Base-by-base conservation (phyloP, 805 yeast genomes). In the Candida bentonensis region DNA sequence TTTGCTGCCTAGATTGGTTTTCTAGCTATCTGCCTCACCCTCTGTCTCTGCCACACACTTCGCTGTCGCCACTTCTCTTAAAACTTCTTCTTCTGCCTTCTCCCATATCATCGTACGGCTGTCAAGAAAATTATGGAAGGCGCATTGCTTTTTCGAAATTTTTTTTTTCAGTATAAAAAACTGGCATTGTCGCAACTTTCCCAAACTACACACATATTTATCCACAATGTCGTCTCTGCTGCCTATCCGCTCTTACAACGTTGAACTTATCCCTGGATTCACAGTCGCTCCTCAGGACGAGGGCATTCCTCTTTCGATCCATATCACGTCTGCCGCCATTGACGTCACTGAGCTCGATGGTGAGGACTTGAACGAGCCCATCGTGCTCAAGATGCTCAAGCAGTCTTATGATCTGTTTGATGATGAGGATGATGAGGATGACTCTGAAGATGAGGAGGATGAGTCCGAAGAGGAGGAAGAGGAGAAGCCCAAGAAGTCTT, bases 311-410 rank as follows among this genome's bases (percentile, higher is more conserved):
- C 82, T 84, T 53, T 81, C 96, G 49, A 78, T 89, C 54, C 83
- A 94, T 66, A 64, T 89, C 57, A 88, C 97, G 44, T 74, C 89
- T 75, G 98, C 96, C 51, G 94, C 98, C 48, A 72, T 92, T 57
- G 96, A 89, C 67, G 95, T 96, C 50, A 83, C 79, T 58, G 58
- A 64, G 41, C 73, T 94, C 23, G 78, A 75, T 54, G 95, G 86
- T 56, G 66, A 59, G 46, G 58, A 54, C 47, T 44, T 48, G 42
- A 51, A 57, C 52, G 79, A 74, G 55, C 96, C 97, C 53, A 79
- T 95, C 25, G 86, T 96, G 56, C 73, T 92, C 60, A 82, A 94
- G 70, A 74, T 89, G 59, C 74, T 89, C 62, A 87, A 85, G 75
- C 79, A 78, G 60, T 72, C 62, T 69, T 69, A 51, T 34, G 59